These are phyloP conservation scores for Thymus quinquecostatus DNA, from an alignment of 257 asterid genomes.

Conservation along the genomic window DNA sequence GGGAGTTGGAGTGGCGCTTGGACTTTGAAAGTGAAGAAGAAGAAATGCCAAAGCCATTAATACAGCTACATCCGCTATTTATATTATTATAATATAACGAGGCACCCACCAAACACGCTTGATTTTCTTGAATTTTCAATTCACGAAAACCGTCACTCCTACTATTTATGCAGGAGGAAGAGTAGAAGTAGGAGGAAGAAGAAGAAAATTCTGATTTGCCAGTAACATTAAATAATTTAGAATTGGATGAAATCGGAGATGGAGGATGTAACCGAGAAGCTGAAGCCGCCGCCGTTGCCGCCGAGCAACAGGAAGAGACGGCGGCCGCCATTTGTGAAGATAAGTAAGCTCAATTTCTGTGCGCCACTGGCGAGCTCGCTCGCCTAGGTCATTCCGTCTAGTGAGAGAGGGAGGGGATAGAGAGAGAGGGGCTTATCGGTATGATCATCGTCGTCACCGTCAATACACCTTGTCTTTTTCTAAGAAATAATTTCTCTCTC, in stretches of 20 bases:
- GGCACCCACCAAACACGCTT: not conserved
- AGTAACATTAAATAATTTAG: not conserved
- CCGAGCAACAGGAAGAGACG: not conserved
- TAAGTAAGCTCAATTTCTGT: not conserved
- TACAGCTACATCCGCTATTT: too few species aligned
- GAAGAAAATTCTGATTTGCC: not conserved
- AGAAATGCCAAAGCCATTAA: not conserved
- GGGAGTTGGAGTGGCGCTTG: not conserved
- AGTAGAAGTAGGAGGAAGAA: not conserved
- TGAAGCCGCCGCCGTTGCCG: not conserved
- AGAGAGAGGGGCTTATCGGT: not conserved
- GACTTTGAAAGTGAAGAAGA: constrained; percentile 27
- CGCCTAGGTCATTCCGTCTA: constrained; percentile 2
- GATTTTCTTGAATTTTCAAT: not conserved
- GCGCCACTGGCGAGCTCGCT: not conserved
- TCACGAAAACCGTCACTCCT: too few species aligned
- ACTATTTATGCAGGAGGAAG: not conserved
- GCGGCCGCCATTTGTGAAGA: constrained; percentile 12
- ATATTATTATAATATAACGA: not conserved
- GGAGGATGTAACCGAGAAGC: not conserved
- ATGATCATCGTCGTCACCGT: not conserved
- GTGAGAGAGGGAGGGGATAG: not conserved
- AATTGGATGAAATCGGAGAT: not conserved
- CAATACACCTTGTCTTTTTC: not conserved
- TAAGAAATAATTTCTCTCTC: not conserved